Base-by-base conservation (phyloP, 306 rosid species). In the Lathyrus sativus region DNA sequence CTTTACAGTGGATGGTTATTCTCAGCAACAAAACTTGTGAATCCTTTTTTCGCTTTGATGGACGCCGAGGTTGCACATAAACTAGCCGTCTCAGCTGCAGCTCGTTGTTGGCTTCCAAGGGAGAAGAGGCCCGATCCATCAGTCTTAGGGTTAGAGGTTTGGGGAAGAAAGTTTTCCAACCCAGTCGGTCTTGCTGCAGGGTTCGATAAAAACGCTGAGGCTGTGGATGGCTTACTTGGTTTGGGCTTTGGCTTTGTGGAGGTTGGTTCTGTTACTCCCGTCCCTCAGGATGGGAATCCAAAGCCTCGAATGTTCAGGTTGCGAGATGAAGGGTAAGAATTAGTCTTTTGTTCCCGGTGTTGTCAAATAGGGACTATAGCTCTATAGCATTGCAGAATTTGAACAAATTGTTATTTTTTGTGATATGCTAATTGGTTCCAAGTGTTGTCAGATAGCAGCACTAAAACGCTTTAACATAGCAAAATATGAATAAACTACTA, bases 151-250 rank as follows among this genome's bases (percentile, higher is more conserved):
- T 83, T 90, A 60, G 85, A 92, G 79, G 98, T 92, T 79, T 92
- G 98, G 98, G 98, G 98, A 79, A 88, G 93, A 80, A 92, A 92
- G 66, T 92, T 92, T 76, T 88, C 96, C 67, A 92, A 92, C 48
- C 98, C 98, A 13, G 11, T 92, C 46, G 98, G 98, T 72, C 96
- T 92, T 79, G 98, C 96, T 73, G 98, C 98, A 24, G 98, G 98
- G 69, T 92, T 92, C 78, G 98, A 92, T 85, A 92, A 92, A 79
- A 87, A 92, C 56, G 98, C 98, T 0, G 96, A 75, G 85, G 98
- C 98, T 58, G 79, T 90, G 55, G 98, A 88, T 75, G 98, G 98
- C 28, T 85, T 92, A 51, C 96, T 92, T 80, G 90, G 70, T 69
- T 54, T 90, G 80, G 98, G 98, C 26, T 92, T 92, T 79, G 98